Conservation (phyloP, 1,284 basidiomycete genomes). For the Cystobasidium sp. region DNA sequence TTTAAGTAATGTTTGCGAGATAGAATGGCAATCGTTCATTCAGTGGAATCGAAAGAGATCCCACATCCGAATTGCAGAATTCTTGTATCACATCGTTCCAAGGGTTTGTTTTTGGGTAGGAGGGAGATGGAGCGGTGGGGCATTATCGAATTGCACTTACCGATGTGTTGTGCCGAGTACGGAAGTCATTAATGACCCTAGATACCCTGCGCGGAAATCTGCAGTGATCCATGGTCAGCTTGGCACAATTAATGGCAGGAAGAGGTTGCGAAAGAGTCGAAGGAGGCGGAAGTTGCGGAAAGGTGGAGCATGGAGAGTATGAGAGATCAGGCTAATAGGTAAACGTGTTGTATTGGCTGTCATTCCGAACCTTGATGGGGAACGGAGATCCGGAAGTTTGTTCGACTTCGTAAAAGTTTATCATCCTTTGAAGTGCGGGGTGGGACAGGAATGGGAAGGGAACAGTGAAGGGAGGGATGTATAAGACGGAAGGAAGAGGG, state of each 20-base stretch:
- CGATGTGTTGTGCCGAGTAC: too few species aligned
- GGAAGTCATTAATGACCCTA: too few species aligned
- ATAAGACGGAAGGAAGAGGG: constrained; percentile 1
- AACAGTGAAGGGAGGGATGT: constrained; percentile 1
- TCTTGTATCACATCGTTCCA: constrained; percentile 30
- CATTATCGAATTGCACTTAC: too few species aligned
- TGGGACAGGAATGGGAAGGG: background rate
- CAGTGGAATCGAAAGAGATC: background rate
- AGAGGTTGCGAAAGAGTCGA: background rate
- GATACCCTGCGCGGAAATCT: too few species aligned
- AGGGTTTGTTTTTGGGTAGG: background rate
- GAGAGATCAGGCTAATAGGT: constrained; percentile 44
- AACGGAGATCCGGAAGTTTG: constrained; percentile 31
- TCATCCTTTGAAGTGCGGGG: background rate
- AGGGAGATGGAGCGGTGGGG: background rate
- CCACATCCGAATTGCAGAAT: constrained; percentile 44
- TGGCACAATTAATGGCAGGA: background rate
- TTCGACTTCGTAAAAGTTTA: constrained; percentile 28
- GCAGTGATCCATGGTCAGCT: too few species aligned
- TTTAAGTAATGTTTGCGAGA: constrained; percentile 5
- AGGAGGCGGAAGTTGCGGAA: background rate
- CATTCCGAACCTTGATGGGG: constrained; percentile 19
- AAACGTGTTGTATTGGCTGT: constrained; percentile 41
- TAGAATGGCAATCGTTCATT: constrained; percentile 20
- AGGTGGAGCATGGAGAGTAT: background rate